Conservation (phyloP, 108 stramenopile genomes). For the Cyclotella atomus region DNA sequence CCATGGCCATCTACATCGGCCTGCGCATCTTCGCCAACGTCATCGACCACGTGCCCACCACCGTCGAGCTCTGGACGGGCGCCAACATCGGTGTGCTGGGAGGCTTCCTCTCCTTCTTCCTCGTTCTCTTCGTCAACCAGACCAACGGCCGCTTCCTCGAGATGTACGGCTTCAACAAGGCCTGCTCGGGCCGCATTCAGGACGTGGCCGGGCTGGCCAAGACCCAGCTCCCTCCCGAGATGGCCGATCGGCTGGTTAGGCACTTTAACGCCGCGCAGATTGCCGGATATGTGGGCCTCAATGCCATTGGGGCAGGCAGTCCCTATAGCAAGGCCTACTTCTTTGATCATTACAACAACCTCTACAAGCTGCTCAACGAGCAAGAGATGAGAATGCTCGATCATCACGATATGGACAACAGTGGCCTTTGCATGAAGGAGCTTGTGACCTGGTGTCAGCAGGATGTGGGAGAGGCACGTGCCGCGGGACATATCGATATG, state of each 20-base stretch:
- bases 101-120: conserved; percentile 58
- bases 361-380: conserved; percentile 24
- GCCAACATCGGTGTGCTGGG: conserved; percentile 42
- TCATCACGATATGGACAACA: conserved; percentile 36
- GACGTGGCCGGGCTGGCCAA: conserved; percentile 48
- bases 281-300: conserved; percentile 53
- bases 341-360: conserved; percentile 45
- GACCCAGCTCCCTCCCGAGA: conserved; percentile 34
- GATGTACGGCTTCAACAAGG: conserved; percentile 49
- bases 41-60: conserved; percentile 20
- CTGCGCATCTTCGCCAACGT: conserved; percentile 32
- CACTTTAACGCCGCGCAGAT: conserved; percentile 64
- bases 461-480: conserved; percentile 17
- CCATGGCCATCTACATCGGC: conserved; percentile 36
- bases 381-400: conserved; percentile 35
- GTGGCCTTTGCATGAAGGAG: conserved; percentile 33
- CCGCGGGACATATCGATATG: conserved; percentile 20
- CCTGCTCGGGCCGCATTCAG: conserved; percentile 47
- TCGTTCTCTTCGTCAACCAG: conserved; percentile 58
- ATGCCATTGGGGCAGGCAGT: conserved; percentile 2
- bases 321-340: conserved; percentile 39
- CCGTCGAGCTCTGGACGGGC: neutral
- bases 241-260: conserved; percentile 42
- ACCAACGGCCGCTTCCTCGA: conserved; percentile 44
- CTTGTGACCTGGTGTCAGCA: conserved; percentile 24